These are phyloP conservation scores for Nakazawaea wyomingensis DNA, from an alignment of 805 yeast species.

Conservation along the genomic window DNA sequence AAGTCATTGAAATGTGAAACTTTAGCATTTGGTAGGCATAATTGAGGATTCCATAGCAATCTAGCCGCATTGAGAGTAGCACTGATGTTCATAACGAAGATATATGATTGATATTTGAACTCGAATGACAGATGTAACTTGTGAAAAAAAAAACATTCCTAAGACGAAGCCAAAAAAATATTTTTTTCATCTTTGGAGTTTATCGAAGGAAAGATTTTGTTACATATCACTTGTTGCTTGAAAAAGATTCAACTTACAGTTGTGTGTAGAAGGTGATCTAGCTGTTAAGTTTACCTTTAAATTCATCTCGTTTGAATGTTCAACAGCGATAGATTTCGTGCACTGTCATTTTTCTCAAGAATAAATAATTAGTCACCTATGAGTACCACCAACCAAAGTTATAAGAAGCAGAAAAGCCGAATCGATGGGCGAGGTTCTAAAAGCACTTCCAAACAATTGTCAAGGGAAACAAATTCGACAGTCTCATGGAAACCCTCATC, in stretches of 20 bases:
- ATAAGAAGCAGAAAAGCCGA: slow-evolving; percentile 2
- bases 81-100: slow-evolving; percentile 51
- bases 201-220: no score
- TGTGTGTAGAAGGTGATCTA: neutral
- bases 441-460: slow-evolving; percentile 1
- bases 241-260: no score
- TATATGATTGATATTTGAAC: neutral
- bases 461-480: neutral
- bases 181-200: no score
- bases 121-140: neutral
- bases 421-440: slow-evolving; percentile 7
- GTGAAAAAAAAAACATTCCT: neutral
- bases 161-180: slow-evolving; percentile 9
- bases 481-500: slow-evolving; percentile 5
- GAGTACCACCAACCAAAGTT: neutral
- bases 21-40: slow-evolving; percentile 66
- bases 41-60: slow-evolving; percentile 55
- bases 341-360: no score
- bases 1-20: slow-evolving; percentile 39
- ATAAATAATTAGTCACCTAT: neutral
- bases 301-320: no score
- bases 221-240: no score
- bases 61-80: slow-evolving; percentile 69
- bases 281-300: neutral
- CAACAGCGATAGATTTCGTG: neutral